phyloP scores from a whole-genome alignment of 331 rosid genomes.

The Stylosanthes scabra region DNA sequence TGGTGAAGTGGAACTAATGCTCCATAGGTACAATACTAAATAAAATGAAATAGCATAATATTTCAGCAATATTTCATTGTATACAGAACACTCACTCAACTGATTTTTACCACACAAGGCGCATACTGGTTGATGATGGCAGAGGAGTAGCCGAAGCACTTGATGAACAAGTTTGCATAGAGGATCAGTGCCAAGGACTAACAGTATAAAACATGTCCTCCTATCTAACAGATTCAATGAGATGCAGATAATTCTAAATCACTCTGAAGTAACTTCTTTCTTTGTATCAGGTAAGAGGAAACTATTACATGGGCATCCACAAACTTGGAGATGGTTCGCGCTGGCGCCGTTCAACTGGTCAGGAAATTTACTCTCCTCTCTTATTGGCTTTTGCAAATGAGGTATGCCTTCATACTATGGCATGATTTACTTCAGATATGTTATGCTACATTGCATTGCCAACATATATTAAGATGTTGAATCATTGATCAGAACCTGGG shows the following conservation, averaged over 20 bases:
- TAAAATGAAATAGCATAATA: not conserved
- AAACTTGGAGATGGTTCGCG: constrained; percentile 66
- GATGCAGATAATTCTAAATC: too few species aligned
- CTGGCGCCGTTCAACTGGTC: constrained; percentile 91
- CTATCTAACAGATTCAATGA: not conserved
- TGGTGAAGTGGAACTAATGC: constrained; percentile 89
- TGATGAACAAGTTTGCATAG: constrained; percentile 75
- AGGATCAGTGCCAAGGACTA: constrained; percentile 69
- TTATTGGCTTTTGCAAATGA: constrained; percentile 77
- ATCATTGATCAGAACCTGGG: constrained; percentile 51
- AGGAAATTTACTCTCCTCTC: constrained; percentile 85
- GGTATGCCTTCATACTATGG: constrained; percentile 44
- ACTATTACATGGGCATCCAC: constrained; percentile 65
- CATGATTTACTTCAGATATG: not conserved
- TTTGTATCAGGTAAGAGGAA: constrained; percentile 72
- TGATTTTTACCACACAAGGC: constrained; percentile 55
- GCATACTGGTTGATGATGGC: constrained; percentile 60
- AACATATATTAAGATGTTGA: constrained; percentile 13
- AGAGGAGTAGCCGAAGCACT: constrained; percentile 88
- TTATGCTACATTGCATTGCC: not conserved
- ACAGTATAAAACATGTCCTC: constrained; percentile 51
- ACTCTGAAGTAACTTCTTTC: not conserved
- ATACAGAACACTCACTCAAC: constrained; percentile 10
- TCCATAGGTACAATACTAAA: constrained; percentile 66
- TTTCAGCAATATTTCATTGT: not conserved